These are phyloP conservation scores for Garcia nutans DNA, from an alignment of 345 rosid species.

Conservation along the genomic window DNA sequence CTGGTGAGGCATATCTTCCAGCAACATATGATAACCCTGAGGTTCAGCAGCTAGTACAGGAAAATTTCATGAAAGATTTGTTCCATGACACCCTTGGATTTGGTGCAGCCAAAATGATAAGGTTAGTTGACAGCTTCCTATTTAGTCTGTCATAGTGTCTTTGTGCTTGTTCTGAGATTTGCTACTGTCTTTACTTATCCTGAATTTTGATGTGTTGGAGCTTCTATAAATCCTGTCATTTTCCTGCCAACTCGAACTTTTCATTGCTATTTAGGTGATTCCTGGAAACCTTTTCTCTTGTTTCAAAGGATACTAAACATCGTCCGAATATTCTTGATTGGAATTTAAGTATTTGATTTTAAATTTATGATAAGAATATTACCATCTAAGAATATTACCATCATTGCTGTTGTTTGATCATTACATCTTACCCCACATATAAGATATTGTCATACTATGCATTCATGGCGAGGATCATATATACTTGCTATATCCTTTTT, in stretches of 20 bases:
- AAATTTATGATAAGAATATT: not conserved
- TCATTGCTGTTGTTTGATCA: not conserved
- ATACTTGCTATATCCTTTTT: not conserved
- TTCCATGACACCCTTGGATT: constrained; percentile 89
- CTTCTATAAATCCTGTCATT: not conserved
- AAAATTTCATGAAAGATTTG: constrained; percentile 58
- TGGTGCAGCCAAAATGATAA: constrained; percentile 96
- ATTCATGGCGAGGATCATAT: not conserved
- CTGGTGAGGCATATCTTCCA: constrained; percentile 85
- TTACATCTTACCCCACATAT: not conserved
- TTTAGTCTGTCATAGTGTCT: not conserved
- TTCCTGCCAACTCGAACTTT: not conserved
- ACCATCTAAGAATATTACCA: not conserved
- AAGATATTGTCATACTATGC: not conserved
- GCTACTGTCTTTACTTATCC: not conserved
- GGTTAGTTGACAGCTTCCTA: constrained; percentile 39
- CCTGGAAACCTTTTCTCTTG: too few species aligned
- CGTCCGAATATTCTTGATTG: not conserved
- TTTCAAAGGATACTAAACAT: not conserved
- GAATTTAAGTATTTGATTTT: not conserved
- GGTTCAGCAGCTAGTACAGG: constrained; percentile 63
- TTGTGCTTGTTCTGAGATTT: not conserved
- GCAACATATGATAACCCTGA: constrained; percentile 65
- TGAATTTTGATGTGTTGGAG: not conserved
- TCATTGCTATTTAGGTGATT: not conserved